Evolutionary conservation across 805 yeast species (phyloP), one percentile per base, ranked within the genome.

Genomic region (Ogataea methanolica): DNA sequence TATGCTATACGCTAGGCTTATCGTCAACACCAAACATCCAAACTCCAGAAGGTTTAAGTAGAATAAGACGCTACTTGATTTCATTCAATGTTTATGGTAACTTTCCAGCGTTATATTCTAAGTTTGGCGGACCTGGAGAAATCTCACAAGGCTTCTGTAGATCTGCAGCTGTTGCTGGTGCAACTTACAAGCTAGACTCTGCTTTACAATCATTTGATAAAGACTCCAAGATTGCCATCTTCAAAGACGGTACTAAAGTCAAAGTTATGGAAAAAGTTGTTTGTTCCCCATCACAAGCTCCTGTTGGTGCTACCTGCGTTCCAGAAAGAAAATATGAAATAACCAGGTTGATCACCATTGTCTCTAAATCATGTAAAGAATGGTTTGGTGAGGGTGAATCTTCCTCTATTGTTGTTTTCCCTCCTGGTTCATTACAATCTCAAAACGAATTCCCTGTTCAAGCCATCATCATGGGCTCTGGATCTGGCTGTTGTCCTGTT

Each of bases 121-220:
- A 89, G 72, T 92, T 83, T 68, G 99, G 98, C 48, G 95, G 96
- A 2, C 91, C 96, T 0, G 97, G 98, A 45, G 99, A 92, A 68
- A 72, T 92, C 26, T 83, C 96, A 15, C 99, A 92, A 70, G 99
- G 97, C 1, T 92, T 94, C 67, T 92, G 97, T 69, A 78, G 99
- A 58, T 86, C 96, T 48, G 98, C 98, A 4, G 99, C 99, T 14
- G 98, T 92, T 52, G 98, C 94, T 17, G 98, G 98, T 46, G 85
- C 97, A 46, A 88, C 95, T 33, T 92, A 94, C 69, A 89, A 90
- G 65, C 73, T 92, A 47, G 82, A 84, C 61, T 84, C 94, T 15
- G 70, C 74, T 36, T 67, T 92, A 44, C 69, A 69, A 5, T 78
- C 80, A 35, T 89, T 72, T 67, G 92, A 92, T 63, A 80, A 84